These are phyloP conservation scores for Clarireedia sp. DNA, from an alignment of 2,329 filamentous ascomycete genomes.

Conservation along the genomic window DNA sequence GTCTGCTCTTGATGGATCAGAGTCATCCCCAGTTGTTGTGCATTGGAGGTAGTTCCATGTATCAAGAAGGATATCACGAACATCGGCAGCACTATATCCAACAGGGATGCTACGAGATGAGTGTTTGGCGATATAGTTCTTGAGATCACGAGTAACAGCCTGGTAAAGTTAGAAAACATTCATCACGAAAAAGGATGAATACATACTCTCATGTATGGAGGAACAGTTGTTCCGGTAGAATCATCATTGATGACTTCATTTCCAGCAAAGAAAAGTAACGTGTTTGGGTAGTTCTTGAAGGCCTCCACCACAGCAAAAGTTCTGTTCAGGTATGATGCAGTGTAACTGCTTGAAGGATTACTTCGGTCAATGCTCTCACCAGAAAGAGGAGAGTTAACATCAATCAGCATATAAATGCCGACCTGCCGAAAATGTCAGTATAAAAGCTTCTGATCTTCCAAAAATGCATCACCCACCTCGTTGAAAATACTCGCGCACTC, in stretches of 20 bases:
- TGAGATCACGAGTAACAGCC: constrained; percentile 71
- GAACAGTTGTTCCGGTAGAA: constrained; percentile 49
- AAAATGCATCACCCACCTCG: constrained; percentile 32
- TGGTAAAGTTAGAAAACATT: constrained; percentile 31
- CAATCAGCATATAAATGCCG: constrained; percentile 61
- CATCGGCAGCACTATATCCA: constrained; percentile 75
- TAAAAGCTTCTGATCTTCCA: no score
- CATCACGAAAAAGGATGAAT: neutral
- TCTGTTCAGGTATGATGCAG: constrained; percentile 52
- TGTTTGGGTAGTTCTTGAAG: constrained; percentile 60
- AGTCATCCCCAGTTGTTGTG: constrained; percentile 42
- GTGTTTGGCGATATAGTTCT: constrained; percentile 70
- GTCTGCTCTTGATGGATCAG: constrained; percentile 58
- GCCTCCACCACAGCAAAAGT: constrained; percentile 61
- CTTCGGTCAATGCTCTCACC: constrained; percentile 49
- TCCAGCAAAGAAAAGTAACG: constrained; percentile 66
- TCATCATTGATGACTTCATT: constrained; percentile 71
- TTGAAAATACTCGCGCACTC: constrained; percentile 62
- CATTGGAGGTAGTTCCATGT: constrained; percentile 71
- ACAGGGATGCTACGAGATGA: constrained; percentile 62
- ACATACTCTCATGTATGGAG: constrained; percentile 54
- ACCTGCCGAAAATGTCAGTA: constrained; percentile 24
- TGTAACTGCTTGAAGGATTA: constrained; percentile 53
- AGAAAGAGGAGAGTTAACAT: constrained; percentile 57
- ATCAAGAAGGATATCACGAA: constrained; percentile 64